Base-by-base conservation (phyloP, 192 early-diverging fungal genomes). In the Podila epicladia region DNA sequence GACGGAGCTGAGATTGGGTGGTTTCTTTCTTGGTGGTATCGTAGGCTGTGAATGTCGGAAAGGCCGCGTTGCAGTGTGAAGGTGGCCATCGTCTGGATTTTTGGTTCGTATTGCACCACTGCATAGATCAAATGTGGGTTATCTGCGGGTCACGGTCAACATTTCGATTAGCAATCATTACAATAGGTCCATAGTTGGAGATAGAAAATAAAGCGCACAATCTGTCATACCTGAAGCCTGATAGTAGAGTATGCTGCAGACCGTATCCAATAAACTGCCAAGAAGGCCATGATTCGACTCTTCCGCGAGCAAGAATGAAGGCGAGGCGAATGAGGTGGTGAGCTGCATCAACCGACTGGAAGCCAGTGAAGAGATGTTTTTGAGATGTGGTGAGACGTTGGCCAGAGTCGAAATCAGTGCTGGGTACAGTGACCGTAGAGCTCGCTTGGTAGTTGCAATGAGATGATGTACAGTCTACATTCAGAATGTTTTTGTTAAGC, bases 211-310 rank as follows among this genome's bases (percentile, higher is more conserved):
- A 45, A 12, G 9, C 8, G 35, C 35, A 6, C 38, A 41, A 2
- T 45, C 13, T 2, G 33, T 68, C 84, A 63, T 73, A 93, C 92
- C 84, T 13, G 92, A 71, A 53, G 90, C 89, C 53, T 96, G 96
- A 79, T 96, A 96, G 71, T 96, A 94, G 13, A 96, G 85, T 35
- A 96, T 85, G 60, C 92, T 93, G 73, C 96, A 93, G 71, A 96
- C 91, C 8, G 91, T 87, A 70, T 97, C 95, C 7, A 97, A 73
- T 29, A 96, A 67, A 68, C 92, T 94, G 13, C 90, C 92, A 17
- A 94, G 83, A 35, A 91, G 86, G 33, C 87, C 87, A 66, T 96
- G 91, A 65, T 98, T 94, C 58, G 82, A 72, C 63, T 96, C 92
- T 61, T 93, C 93, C 1, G 93, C 89, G 24, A 97, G 84, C 51